Conservation (phyloP, 805 yeast genomes). For the Wickerhamiella dianesei region DNA sequence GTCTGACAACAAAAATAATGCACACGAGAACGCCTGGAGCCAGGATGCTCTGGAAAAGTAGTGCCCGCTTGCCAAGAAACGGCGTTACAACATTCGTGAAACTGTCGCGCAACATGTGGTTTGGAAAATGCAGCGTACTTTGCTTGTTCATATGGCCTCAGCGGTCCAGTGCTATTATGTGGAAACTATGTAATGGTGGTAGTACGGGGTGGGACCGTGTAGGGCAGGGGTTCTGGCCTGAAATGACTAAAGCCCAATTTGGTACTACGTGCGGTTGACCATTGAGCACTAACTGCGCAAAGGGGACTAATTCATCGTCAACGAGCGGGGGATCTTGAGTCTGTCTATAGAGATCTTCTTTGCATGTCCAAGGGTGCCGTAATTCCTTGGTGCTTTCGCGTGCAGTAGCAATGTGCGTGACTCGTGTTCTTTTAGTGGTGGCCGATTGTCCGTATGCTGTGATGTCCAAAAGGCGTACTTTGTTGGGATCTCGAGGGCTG, state of each 20-base stretch:
- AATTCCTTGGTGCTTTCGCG: background rate
- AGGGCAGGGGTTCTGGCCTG: background rate
- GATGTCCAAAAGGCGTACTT: background rate
- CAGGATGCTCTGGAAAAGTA: background rate
- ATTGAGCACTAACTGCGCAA: background rate
- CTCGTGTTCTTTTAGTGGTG: background rate
- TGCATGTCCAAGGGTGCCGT: background rate
- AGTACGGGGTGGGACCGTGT: background rate
- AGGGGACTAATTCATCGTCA: background rate
- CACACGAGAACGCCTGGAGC: conserved; percentile 28
- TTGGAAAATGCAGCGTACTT: too few relatives aligned
- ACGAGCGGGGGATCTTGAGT: background rate
- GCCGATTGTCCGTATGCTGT: background rate
- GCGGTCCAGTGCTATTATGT: background rate
- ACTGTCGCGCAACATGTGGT: background rate
- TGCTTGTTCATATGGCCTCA: too few relatives aligned
- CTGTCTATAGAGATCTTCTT: background rate
- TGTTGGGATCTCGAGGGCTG: background rate
- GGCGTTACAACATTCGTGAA: background rate
- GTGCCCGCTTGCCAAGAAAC: background rate
- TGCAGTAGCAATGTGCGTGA: background rate
- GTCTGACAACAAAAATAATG: conserved; percentile 43
- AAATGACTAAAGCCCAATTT: background rate
- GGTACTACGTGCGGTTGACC: background rate
- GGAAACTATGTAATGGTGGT: too few relatives aligned